Base-by-base conservation (phyloP, 139 green algal species). In the Mesostigma viride region DNA sequence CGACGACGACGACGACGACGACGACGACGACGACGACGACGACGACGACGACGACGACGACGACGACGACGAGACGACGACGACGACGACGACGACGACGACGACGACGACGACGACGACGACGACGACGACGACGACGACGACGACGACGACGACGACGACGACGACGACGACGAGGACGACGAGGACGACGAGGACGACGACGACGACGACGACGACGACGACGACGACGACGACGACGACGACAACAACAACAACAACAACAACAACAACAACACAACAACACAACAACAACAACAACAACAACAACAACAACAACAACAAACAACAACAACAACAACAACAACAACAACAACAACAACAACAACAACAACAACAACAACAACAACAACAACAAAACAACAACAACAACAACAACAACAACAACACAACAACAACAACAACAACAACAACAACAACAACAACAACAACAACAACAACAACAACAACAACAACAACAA, bases 1-100 rank as follows among this genome's bases (percentile, higher is more conserved):
- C 40, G 40, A 48, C 40, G 40, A 48, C 40, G 40, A 48, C 40
- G 40, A 48, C 40, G 40, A 48, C 40, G 40, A 48, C 40, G 40
- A 48, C 40, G 40, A 48, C 40, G 40, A 48, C 40, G 40, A 48
- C 40, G 40, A 48, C 40, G 40, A 48, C 40, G 40, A 48, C 40
- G 40, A 48, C 40, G 40, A 48, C 40, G 40, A 48, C 40, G 40
- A 48, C 40, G 40, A 48, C 11, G 40, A 48, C 40, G 40, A 48
- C 40, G 40, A 48, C 40, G 40, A 48, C 40, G 40, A n/a, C n/a
- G n/a, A n/a, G n/a, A n/a, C n/a, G n/a, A n/a, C n/a, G n/a, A n/a
- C n/a, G n/a, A n/a, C n/a, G 40, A 14, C 8, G 8, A 14, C 8
- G 40, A 48, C 40, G 40, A 48, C 11, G 40, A 14, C 40, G 40